Evolutionary conservation across 1,284 basidiomycete genomes (phyloP).

Genomic region (Grifola frondosa): DNA sequence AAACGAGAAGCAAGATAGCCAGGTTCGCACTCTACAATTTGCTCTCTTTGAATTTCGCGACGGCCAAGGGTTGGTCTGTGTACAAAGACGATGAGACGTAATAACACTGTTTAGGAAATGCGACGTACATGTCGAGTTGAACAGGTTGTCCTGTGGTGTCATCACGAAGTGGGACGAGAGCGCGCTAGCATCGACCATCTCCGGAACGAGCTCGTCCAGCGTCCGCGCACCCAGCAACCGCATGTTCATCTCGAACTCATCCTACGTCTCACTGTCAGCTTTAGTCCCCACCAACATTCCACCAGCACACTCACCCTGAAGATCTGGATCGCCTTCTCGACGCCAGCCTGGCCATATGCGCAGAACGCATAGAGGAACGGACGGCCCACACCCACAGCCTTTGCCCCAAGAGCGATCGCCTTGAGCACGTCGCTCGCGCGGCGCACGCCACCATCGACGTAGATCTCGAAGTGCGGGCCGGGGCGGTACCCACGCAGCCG

Average conservation of each 20-base stretch:
- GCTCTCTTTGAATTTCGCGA: conserved; percentile 26
- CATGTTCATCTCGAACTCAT: conserved; percentile 93
- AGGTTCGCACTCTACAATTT: conserved; percentile 23
- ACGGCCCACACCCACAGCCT: conserved; percentile 77
- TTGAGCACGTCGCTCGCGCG: conserved; percentile 92
- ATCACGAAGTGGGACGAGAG: conserved; percentile 58
- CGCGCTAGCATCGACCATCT: conserved; percentile 83
- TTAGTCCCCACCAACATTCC: not conserved
- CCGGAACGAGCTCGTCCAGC: conserved; percentile 73
- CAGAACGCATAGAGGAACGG: conserved; percentile 89
- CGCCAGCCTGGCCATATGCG: conserved; percentile 80
- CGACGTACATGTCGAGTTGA: conserved; percentile 71
- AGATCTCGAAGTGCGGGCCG: conserved; percentile 79
- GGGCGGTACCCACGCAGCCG: conserved; percentile 64
- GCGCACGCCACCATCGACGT: conserved; percentile 91
- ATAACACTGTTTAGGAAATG: not conserved
- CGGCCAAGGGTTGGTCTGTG: conserved; percentile 24
- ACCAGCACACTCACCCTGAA: conserved; percentile 52
- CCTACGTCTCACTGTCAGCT: conserved; percentile 43
- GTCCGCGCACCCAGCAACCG: conserved; percentile 80
- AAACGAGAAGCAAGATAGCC: no score
- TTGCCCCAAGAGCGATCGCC: conserved; percentile 87
- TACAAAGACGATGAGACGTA: not conserved
- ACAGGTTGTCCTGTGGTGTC: conserved; percentile 69
- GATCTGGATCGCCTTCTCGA: conserved; percentile 74